A percentile compares a stretch with the other conserved stretches of the same genome.
phyloP scores from a whole-genome alignment of 164 flowering plant genomes.

The Amborella trichopoda region DNA sequence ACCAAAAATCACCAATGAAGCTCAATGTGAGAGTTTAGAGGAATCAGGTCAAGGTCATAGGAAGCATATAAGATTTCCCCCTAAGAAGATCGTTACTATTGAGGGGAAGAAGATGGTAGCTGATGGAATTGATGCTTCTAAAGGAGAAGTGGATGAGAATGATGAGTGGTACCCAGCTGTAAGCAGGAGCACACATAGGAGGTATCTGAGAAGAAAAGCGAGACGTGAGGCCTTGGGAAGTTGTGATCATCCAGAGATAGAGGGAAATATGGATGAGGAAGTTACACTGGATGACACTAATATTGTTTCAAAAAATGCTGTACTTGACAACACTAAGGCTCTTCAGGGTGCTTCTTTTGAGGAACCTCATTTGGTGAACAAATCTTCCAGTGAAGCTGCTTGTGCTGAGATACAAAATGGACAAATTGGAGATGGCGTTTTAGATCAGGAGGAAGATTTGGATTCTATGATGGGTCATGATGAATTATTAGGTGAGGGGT shows the following conservation, averaged over 20 bases:
- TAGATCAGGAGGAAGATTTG: slow-evolving; percentile 3
- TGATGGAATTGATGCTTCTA: slow-evolving; percentile 77
- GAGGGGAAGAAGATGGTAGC: slow-evolving; percentile 86
- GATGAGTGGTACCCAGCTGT: slow-evolving; percentile 85
- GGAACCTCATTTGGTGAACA: slow-evolving; percentile 8
- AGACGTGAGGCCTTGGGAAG: slow-evolving; percentile 46
- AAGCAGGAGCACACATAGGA: slow-evolving; percentile 80
- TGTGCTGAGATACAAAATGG: slow-evolving; percentile 13
- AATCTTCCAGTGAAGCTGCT: slow-evolving; percentile 25
- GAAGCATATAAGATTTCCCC: slow-evolving; percentile 25
- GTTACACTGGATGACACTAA: not conserved
- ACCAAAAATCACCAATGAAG: slow-evolving; percentile 22
- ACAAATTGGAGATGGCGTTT: slow-evolving; percentile 1
- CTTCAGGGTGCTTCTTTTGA: slow-evolving; percentile 9
- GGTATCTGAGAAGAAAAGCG: slow-evolving; percentile 68
- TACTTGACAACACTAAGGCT: slow-evolving; percentile 6
- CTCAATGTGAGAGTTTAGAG: slow-evolving; percentile 21
- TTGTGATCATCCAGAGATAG: slow-evolving; percentile 19
- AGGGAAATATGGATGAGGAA: slow-evolving; percentile 10
- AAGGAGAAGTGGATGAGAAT: slow-evolving; percentile 54
- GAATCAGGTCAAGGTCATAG: slow-evolving; percentile 13
- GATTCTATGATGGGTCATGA: not conserved
- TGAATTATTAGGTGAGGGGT: too few relatives aligned
- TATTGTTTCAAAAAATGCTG: too few relatives aligned
- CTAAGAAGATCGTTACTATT: slow-evolving; percentile 45